A percentile compares a stretch with the other conserved stretches of the same genome.
phyloP scores from a whole-genome alignment of 208 protist species.

The Borovskyia barvae region DNA sequence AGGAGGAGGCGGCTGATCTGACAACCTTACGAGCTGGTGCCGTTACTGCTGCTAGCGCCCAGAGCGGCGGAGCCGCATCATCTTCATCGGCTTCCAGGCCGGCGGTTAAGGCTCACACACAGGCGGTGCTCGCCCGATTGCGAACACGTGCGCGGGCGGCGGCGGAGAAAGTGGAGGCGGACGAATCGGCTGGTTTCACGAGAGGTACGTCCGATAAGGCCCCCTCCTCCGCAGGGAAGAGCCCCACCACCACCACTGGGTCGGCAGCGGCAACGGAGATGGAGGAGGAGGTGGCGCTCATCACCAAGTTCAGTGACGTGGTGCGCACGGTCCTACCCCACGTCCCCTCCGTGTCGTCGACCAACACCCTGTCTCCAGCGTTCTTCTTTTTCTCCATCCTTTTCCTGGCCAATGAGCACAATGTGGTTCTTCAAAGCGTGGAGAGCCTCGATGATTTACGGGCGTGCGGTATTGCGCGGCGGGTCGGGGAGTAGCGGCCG shows the following conservation, averaged over 20 bases:
- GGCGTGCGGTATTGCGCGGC: conserved; percentile 42
- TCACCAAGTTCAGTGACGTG: conserved; percentile 69
- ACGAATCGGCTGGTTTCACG: too few relatives aligned
- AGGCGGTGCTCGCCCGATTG: conserved; percentile 18
- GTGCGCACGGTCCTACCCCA: conserved; percentile 62
- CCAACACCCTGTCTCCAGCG: conserved; percentile 81
- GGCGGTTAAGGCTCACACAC: conserved; percentile 31
- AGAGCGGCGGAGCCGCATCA: not conserved
- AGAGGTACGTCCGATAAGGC: too few relatives aligned
- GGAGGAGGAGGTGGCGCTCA: not conserved
- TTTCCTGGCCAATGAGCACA: conserved; percentile 88
- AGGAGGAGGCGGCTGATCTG: conserved; percentile 10
- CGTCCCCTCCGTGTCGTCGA: conserved; percentile 62
- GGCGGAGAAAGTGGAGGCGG: conserved; percentile 8
- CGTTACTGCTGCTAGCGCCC: not conserved
- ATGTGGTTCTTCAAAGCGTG: conserved; percentile 76
- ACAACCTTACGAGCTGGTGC: not conserved
- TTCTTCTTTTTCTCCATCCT: conserved; percentile 93
- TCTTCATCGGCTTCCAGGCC: not conserved
- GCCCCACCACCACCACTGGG: not conserved
- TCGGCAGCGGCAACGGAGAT: not conserved
- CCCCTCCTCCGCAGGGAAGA: not conserved
- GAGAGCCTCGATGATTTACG: conserved; percentile 59
- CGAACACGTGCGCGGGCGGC: conserved; percentile 7
- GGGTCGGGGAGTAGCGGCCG: conserved; percentile 12